Conservation (phyloP, 257 asterid species). For the Coffea eugenioides region DNA sequence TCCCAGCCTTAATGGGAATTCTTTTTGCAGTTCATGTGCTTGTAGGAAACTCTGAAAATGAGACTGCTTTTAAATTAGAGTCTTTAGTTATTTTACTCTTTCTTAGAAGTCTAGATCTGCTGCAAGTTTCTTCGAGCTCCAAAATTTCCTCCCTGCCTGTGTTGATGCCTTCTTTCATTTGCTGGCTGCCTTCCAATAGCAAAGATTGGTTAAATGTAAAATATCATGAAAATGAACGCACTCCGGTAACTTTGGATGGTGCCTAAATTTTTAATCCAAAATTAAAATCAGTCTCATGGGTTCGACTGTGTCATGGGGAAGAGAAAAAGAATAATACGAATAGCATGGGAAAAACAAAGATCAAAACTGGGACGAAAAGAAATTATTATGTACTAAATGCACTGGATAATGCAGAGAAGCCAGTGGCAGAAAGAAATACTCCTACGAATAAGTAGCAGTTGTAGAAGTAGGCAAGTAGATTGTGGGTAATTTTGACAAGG, state of each 20-base stretch:
- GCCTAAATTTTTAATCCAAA: too few relatives aligned
- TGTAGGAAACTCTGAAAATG: conserved; percentile 27
- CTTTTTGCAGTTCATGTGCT: conserved; percentile 46
- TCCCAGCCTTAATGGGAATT: conserved; percentile 30
- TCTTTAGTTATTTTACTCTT: neutral
- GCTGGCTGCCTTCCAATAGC: neutral
- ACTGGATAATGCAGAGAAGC: too few relatives aligned
- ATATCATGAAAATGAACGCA: neutral
- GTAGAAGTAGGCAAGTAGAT: neutral
- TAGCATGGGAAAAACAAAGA: too few relatives aligned
- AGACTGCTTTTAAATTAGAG: conserved; percentile 19
- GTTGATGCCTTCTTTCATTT: neutral
- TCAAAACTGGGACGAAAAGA: too few relatives aligned
- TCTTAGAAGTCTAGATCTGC: neutral
- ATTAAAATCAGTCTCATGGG: too few relatives aligned
- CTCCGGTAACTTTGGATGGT: neutral
- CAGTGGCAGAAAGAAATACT: too few relatives aligned
- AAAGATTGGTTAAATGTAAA: neutral
- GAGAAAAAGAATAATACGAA: too few relatives aligned
- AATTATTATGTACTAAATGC: too few relatives aligned
- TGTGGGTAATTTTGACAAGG: neutral
- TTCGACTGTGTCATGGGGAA: too few relatives aligned
- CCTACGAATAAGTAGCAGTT: too few relatives aligned
- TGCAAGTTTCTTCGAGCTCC: neutral
- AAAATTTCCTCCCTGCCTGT: neutral